Evolutionary conservation across 805 yeast species (phyloP), one percentile per base, ranked within the genome.

Genomic region (Teunomyces aglyptinius): DNA sequence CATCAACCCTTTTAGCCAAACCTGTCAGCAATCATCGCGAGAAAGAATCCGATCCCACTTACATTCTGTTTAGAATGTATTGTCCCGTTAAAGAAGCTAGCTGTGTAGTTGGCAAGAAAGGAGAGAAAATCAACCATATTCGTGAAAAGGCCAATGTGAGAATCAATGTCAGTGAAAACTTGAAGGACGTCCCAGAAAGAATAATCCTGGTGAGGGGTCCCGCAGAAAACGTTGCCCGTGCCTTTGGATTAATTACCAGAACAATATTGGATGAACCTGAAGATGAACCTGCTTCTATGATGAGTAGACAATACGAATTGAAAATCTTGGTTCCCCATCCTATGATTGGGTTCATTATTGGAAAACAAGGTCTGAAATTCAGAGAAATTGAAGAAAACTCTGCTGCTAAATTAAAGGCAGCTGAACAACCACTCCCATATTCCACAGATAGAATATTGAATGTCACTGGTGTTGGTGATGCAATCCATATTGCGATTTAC

Each of bases 311-410:
- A 44, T 77, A 81, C 46, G 76, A 77, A 32, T 61, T 89, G 53
- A 76, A 82, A 53, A 56, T 89, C 12, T 67, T 89, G 44, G 75
- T 89, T 24, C 94, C 96, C 4, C 90, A 87, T 63, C 83, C 85
- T 7, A 67, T 86, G 60, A 86, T 87, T 73, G 96, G 96, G 0
- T 85, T 77, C 55, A 77, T 89, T 38, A 88, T 88, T 50, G 96
- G 96, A 8, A 83, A 83, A 55, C 82, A 76, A 43, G 95, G 95
- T 16, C 69, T 79, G 19, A 78, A 82, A 55, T 82, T 89, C 59
- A 75, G 88, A 53, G 92, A 88, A 62, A 87, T 89, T 51, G 96
- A 89, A 64, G 90, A 85, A 46, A 76, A 77, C 50, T 86, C 94
- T 12, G 90, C 92, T 3, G 91, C 96, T 2, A 75, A 79, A 47